These are phyloP conservation scores for Imleria badia DNA, from an alignment of 768 basidiomycete genomes.

Conservation along the genomic window DNA sequence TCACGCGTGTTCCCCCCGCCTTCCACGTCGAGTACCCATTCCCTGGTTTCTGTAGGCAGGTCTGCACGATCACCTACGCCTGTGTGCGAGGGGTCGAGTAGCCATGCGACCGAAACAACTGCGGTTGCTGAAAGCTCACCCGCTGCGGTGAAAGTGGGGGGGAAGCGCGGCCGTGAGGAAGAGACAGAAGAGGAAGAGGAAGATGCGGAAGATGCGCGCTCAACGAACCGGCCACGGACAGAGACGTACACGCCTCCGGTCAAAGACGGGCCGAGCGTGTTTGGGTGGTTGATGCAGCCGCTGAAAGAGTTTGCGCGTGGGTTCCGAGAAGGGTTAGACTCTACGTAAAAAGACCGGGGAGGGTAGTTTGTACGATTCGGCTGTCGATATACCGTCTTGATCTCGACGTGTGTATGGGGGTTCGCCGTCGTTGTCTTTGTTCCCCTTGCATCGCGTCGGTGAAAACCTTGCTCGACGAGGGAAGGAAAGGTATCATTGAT, in stretches of 20 bases:
- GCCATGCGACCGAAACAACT: conserved; percentile 39
- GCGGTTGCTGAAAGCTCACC: conserved; percentile 30
- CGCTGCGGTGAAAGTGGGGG: conserved; percentile 26
- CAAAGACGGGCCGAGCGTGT: conserved; percentile 44
- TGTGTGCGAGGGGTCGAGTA: conserved; percentile 20
- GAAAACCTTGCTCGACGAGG: too few species aligned
- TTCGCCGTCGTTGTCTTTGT: conserved; percentile 24
- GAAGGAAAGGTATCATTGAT: too few species aligned
- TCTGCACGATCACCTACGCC: conserved; percentile 15
- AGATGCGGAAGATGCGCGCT: conserved; percentile 41
- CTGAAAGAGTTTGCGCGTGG: conserved; percentile 65
- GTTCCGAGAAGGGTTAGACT: conserved; percentile 58
- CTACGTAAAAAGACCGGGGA: conserved; percentile 9
- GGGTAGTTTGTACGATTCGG: too few species aligned
- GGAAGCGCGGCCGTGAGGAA: conserved; percentile 52
- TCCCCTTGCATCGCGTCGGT: too few species aligned
- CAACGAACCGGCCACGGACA: conserved; percentile 51
- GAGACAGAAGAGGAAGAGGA: conserved; percentile 36
- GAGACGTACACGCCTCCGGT: conserved; percentile 44
- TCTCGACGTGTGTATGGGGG: conserved; percentile 1
- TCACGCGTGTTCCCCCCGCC: conserved; percentile 16
- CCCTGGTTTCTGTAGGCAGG: conserved; percentile 13
- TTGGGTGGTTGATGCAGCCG: conserved; percentile 63
- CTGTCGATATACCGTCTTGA: too few species aligned
- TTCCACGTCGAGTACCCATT: conserved; percentile 17